These are phyloP conservation scores for Xanthoconium purpureum DNA, from an alignment of 768 basidiomycete genomes.

Conservation along the genomic window DNA sequence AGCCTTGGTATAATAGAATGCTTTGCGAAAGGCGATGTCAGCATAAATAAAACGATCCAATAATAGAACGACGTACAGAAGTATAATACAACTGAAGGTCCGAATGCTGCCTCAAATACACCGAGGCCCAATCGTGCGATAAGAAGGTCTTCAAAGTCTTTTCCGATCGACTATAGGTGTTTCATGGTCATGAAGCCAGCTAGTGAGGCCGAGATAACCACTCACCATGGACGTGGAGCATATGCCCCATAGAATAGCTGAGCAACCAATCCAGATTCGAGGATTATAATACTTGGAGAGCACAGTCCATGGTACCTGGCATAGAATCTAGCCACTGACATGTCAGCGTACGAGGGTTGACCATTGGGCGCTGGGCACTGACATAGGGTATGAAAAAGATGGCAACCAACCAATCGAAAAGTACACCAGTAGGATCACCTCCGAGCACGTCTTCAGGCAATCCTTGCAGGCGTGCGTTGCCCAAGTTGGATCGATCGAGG, in stretches of 20 bases:
- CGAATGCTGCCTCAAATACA: conserved; percentile 35
- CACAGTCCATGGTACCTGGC: conserved; percentile 66
- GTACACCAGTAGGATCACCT: conserved; percentile 62
- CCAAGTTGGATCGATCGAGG: conserved; percentile 75
- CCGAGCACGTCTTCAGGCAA: conserved; percentile 60
- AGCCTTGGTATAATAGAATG: conserved; percentile 47
- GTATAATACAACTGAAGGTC: conserved; percentile 33
- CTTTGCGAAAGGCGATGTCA: conserved; percentile 20
- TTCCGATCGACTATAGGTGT: conserved; percentile 23
- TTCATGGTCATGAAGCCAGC: not conserved
- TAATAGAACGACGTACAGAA: conserved; percentile 17
- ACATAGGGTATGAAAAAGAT: conserved; percentile 81
- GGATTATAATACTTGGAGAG: conserved; percentile 67
- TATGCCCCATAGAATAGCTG: conserved; percentile 70
- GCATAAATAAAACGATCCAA: conserved; percentile 13
- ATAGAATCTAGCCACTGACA: conserved; percentile 50
- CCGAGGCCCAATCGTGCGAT: conserved; percentile 32
- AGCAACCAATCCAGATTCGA: conserved; percentile 64
- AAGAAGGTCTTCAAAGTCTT: conserved; percentile 27
- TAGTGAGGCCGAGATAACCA: not conserved
- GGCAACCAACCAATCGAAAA: conserved; percentile 79
- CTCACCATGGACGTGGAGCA: conserved; percentile 69
- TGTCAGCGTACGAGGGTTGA: not conserved
- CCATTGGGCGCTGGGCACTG: conserved; percentile 17
- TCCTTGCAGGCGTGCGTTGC: conserved; percentile 76